These are phyloP conservation scores for Yueomyces sp. DNA, from an alignment of 805 yeast species.

Conservation along the genomic window DNA sequence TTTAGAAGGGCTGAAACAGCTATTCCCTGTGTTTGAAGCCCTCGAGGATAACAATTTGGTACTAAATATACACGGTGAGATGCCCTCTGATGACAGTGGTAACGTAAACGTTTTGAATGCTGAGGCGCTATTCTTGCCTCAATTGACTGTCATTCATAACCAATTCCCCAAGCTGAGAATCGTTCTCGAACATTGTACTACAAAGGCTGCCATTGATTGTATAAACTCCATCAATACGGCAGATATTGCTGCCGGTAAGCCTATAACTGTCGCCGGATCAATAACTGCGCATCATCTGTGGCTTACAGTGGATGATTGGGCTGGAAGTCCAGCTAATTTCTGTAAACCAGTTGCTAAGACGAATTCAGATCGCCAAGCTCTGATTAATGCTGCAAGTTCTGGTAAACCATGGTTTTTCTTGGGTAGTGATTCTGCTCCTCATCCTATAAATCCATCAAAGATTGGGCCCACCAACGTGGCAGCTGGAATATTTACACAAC, in stretches of 20 bases:
- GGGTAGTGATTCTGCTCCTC: constrained; percentile 98
- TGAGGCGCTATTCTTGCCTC: constrained; percentile 85
- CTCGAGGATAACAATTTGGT: constrained; percentile 71
- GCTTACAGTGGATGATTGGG: constrained; percentile 88
- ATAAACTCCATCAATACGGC: constrained; percentile 49
- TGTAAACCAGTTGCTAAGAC: constrained; percentile 97
- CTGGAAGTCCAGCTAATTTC: constrained; percentile 87
- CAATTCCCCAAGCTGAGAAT: constrained; percentile 83
- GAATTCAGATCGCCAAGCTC: constrained; percentile 70
- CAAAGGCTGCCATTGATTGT: constrained; percentile 73
- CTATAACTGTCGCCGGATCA: constrained; percentile 66
- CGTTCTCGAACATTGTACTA: constrained; percentile 89
- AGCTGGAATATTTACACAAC: constrained; percentile 96
- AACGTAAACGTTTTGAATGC: constrained; percentile 84
- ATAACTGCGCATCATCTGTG: constrained; percentile 92
- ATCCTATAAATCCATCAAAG: constrained; percentile 69
- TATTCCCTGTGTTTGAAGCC: constrained; percentile 81
- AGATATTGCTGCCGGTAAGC: constrained; percentile 55
- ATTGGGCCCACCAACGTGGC: constrained; percentile 49
- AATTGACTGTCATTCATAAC: constrained; percentile 57
- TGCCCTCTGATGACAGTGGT: constrained; percentile 47
- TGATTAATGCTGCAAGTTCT: constrained; percentile 77
- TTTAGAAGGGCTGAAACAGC: constrained; percentile 77
- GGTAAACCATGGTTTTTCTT: constrained; percentile 90
- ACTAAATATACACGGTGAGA: constrained; percentile 90